Conservation (phyloP, 169 alveolate genomes). For the Besnoitia besnoiti region DNA sequence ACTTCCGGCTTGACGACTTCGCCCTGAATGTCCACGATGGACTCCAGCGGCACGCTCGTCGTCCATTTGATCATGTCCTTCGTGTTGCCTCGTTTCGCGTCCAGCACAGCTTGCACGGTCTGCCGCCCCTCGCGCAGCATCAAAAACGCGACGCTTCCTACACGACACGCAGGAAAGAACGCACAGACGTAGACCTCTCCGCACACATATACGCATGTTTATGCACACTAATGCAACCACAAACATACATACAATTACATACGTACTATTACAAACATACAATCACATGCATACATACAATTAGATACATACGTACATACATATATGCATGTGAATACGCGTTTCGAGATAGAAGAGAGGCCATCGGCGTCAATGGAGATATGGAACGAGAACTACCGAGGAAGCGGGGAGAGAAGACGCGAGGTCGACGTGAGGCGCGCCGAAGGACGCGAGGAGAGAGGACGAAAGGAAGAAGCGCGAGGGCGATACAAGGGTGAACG, state of each 20-base stretch:
- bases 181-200: too few relatives aligned
- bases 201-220: neutral
- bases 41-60: slow-evolving; percentile 80
- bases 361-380: too few relatives aligned
- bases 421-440: too few relatives aligned
- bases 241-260: neutral
- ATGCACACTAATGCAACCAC: too few relatives aligned
- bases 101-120: slow-evolving; percentile 67
- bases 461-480: too few relatives aligned
- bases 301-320: too few relatives aligned
- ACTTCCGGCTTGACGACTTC: slow-evolving; percentile 88
- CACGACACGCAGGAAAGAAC: neutral
- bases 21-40: slow-evolving; percentile 94
- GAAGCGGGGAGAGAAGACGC: too few relatives aligned
- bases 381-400: too few relatives aligned
- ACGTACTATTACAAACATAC: neutral
- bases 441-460: neutral
- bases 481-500: too few relatives aligned
- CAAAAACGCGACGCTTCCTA: slow-evolving; percentile 57
- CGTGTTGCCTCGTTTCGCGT: neutral
- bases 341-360: too few relatives aligned
- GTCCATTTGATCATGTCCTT: slow-evolving; percentile 61
- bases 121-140: slow-evolving; percentile 49
- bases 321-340: too few relatives aligned
- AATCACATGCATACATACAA: too few relatives aligned